Conservation (phyloP, 1,139 yeast species). For the Yamadazyma atlantica region DNA sequence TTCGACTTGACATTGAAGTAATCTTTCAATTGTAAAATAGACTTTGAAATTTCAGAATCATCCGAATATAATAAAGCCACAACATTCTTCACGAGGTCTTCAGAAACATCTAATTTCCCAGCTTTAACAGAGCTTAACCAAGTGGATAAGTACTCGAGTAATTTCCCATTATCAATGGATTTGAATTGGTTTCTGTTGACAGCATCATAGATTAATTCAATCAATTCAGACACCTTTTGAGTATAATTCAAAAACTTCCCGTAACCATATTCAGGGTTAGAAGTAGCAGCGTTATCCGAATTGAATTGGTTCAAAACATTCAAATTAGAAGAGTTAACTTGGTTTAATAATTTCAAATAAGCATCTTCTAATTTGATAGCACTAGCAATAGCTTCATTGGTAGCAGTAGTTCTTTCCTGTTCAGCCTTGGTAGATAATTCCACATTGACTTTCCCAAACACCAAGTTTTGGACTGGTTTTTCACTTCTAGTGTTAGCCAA, state of each 20-base stretch:
- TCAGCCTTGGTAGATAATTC: conserved; percentile 32
- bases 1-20: conserved; percentile 50
- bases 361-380: conserved; percentile 68
- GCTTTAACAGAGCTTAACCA: conserved; percentile 59
- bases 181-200: conserved; percentile 51
- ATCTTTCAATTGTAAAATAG: conserved; percentile 45
- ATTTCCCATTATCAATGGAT: conserved; percentile 43
- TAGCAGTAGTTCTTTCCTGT: conserved; percentile 24
- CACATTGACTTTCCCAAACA: conserved; percentile 49
- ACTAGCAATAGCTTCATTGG: conserved; percentile 37
- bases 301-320: conserved; percentile 56
- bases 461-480: conserved; percentile 62
- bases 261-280: conserved; percentile 83
- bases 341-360: conserved; percentile 71
- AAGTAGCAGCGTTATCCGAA: conserved; percentile 38
- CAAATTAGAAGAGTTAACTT: conserved; percentile 53
- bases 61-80: conserved; percentile 44
- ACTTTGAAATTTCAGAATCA: conserved; percentile 36
- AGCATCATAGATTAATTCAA: conserved; percentile 47
- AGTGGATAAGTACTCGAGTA: conserved; percentile 60
- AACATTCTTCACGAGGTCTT: conserved; percentile 32
- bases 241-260: conserved; percentile 69
- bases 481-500: conserved; percentile 51
- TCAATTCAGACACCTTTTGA: conserved; percentile 49
- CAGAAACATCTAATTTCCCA: conserved; percentile 23